phyloP scores from a whole-genome alignment of 1,284 basidiomycete genomes.

The Psilocybe mexicana region DNA sequence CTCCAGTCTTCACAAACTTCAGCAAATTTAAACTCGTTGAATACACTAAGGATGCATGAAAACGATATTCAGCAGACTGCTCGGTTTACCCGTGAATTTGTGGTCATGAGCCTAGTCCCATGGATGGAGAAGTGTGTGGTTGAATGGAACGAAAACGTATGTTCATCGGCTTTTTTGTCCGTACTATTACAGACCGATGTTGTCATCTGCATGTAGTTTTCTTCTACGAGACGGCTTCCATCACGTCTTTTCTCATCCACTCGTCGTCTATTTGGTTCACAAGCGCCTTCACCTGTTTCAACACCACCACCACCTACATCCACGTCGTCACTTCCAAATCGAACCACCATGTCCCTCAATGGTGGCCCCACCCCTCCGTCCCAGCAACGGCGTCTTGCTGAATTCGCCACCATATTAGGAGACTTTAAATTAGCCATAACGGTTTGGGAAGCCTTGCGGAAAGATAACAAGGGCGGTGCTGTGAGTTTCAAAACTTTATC shows the following conservation, averaged over 20 bases:
- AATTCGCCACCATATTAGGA: constrained; percentile 91
- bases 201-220: constrained; percentile 50
- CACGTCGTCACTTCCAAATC: constrained; percentile 44
- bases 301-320: constrained; percentile 45
- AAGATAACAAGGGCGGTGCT: constrained; percentile 78
- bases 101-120: constrained; percentile 88
- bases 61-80: constrained; percentile 81
- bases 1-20: constrained; percentile 18
- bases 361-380: constrained; percentile 44
- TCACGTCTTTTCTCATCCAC: constrained; percentile 87
- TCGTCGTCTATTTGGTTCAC: constrained; percentile 83
- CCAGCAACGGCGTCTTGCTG: constrained; percentile 86
- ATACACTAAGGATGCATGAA: constrained; percentile 62
- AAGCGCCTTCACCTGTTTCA: constrained; percentile 47
- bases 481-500: constrained; percentile 41
- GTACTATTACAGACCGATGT: constrained; percentile 9
- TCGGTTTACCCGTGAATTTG: constrained; percentile 86
- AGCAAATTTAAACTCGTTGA: constrained; percentile 25
- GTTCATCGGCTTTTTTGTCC: constrained; percentile 16
- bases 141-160: constrained; percentile 91
- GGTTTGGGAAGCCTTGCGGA: constrained; percentile 86
- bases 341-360: constrained; percentile 33
- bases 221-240: constrained; percentile 80
- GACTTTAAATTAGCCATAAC: constrained; percentile 85
- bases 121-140: constrained; percentile 96